Evolutionary conservation across 108 stramenopile genomes (phyloP), one percentile per base, ranked within the genome.

Genomic region (Halocafeteria seosinensis): DNA sequence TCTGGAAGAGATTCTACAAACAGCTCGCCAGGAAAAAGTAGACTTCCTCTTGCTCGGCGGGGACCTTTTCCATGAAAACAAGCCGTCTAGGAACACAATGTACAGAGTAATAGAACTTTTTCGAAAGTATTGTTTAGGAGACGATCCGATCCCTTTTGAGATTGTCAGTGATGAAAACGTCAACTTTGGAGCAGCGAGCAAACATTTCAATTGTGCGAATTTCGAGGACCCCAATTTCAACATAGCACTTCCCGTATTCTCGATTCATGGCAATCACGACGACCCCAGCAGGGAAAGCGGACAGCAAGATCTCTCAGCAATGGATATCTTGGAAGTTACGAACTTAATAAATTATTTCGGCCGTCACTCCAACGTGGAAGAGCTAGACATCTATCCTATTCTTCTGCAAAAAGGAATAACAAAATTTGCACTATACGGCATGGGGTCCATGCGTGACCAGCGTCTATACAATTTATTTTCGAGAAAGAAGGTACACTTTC

Each of bases 181-280:
- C 17, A 63, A 72, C 37, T 73, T 75, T 51, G 21, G 59, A 13
- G 38, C 29, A 36, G 53, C 52, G 1, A 32, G 27, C 57, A 59
- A 2, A 5, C 6, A 42, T 11, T 60, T 64, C 37, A 65, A 82
- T 47, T 59, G 67, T 50, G 91, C 84, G 63, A 96, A 96, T 76
- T 96, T 87, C 72, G 83, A 88, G 67, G 89, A 96, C 67, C 84
- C 79, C 17, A 66, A 78, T 38, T 64, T 63, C 31, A 55, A 67
- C 8, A 89, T 94, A 12, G 85, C 88, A 63, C 76, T 95, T 34
- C 93, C 96, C n/a, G 80, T 98, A 47, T 94, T 98, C 64, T 61
- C 83, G 68, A 92, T 98, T 62, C 93, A 95, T 66, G 96, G 96
- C 17, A 98, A 98, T 77, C 96, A 98, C 73, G 95, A 96, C 62